These are phyloP conservation scores for Ganoderma multipileum DNA, from an alignment of 1,284 basidiomycete species.

Conservation along the genomic window DNA sequence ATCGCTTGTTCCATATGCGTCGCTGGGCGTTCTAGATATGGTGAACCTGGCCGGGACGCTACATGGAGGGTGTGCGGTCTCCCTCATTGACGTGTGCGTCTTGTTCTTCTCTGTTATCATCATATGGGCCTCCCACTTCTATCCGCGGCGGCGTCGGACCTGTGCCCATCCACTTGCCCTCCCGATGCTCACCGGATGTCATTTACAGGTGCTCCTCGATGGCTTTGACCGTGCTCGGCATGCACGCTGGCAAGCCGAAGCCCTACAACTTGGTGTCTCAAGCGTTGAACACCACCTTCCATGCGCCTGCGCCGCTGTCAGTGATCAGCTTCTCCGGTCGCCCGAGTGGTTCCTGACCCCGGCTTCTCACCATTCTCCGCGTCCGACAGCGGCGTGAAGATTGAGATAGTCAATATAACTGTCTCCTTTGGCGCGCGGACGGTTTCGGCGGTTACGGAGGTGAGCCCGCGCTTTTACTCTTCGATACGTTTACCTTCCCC, in stretches of 20 bases:
- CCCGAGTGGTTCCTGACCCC: background rate
- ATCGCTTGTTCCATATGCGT: background rate
- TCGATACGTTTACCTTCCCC: background rate
- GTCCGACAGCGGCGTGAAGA: slow-evolving; percentile 20
- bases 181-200: background rate
- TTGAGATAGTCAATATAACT: slow-evolving; percentile 26
- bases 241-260: slow-evolving; percentile 6
- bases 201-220: slow-evolving; percentile 18
- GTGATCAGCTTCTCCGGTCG: background rate
- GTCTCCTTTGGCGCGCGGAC: slow-evolving; percentile 24
- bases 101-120: background rate
- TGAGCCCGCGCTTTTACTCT: background rate
- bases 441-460: slow-evolving; percentile 26
- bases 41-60: slow-evolving; percentile 72
- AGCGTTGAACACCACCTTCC: slow-evolving; percentile 23
- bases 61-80: slow-evolving; percentile 72
- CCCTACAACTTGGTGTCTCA: slow-evolving; percentile 16
- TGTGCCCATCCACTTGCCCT: background rate
- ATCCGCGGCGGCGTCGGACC: background rate
- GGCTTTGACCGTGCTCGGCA: slow-evolving; percentile 15
- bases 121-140: background rate
- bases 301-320: slow-evolving; percentile 25
- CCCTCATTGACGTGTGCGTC: slow-evolving; percentile 69
- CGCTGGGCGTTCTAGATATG: slow-evolving; percentile 52
- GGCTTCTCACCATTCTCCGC: background rate